Base-by-base conservation (phyloP, 1,284 basidiomycete species). In the Cutaneotrichosporon arboriforme region DNA sequence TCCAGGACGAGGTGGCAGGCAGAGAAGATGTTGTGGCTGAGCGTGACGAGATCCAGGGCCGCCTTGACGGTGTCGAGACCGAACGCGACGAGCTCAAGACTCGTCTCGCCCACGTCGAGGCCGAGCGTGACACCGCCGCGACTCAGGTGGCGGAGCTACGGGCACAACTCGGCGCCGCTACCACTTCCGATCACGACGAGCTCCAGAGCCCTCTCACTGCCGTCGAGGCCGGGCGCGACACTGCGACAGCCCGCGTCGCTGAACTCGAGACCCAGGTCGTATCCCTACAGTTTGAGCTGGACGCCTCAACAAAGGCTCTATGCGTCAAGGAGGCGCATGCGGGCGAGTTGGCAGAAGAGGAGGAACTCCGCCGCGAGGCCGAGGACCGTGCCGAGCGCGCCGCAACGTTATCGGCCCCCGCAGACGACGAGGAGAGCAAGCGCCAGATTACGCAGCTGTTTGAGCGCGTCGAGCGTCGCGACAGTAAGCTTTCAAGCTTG, bases 391-490 rank as follows among this genome's bases (percentile, higher is more conserved):
- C 40, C 15, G 54, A 51, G 18, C 45, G 26, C 26, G 10, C 26
- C 5, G 26, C 7, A 10, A 10, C 49, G 46, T n/a, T 36, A 17
- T 22, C 20, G 14, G 36, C 44, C n/a, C 20, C 44, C 15, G 44
- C 38, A 3, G 43, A 18, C 10, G 37, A 52, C n/a, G 50, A 39
- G 13, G 42, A 40, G 8, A 33, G 33, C 5, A 31, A 46, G 31
- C 37, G 50, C 12, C 31, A 46, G 13, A 37, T 39, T 12, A 18
- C 31, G n/a, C 37, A 52, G 3, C 37, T 33, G n/a, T 38, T 40
- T 17, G 52, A 12, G 1, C 23, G 52, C 4, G 36, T 54, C 38
- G 47, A 54, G 42, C 52, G 52, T 5, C 52, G 52, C 23, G 52
- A 54, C 35, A 21, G 46, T 39, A 22, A 48, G 46, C 33, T 13